Evolutionary conservation across 2,329 filamentous ascomycete species (phyloP).

Genomic region (Neofusicoccum sp.): DNA sequence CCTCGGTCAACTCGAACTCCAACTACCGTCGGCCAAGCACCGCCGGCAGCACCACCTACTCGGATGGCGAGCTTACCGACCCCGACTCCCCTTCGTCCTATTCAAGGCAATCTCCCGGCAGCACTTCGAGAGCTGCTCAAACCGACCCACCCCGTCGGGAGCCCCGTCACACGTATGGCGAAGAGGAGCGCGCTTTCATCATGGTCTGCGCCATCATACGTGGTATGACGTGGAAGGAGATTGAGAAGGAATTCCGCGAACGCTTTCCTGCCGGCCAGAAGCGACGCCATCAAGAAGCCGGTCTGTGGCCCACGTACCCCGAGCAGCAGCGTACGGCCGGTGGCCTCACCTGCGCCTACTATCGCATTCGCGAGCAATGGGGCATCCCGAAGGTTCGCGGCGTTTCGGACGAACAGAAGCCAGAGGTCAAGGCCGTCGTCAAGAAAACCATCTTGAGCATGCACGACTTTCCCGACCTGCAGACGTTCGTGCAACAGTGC

Average conservation of each 20-base stretch:
- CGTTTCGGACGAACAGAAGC: slow-evolving; percentile 19
- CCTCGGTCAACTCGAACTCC: slow-evolving; percentile 5
- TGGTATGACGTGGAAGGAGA: slow-evolving; percentile 22
- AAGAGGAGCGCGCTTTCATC: slow-evolving; percentile 21
- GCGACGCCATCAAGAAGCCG: slow-evolving; percentile 16
- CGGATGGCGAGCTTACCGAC: slow-evolving; percentile 8
- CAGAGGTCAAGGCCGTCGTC: slow-evolving; percentile 18
- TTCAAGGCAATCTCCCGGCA: background rate
- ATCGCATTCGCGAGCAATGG: slow-evolving; percentile 21
- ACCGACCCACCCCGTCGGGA: slow-evolving; percentile 6
- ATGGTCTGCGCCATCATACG: slow-evolving; percentile 20
- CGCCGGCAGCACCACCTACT: slow-evolving; percentile 4
- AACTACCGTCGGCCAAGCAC: slow-evolving; percentile 11
- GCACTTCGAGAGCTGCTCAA: background rate
- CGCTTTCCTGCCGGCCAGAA: slow-evolving; percentile 17
- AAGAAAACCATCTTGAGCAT: slow-evolving; percentile 7
- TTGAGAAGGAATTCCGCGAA: slow-evolving; percentile 18
- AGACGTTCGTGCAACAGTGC: background rate
- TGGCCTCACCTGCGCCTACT: slow-evolving; percentile 20
- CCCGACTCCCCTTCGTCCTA: slow-evolving; percentile 2
- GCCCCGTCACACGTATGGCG: slow-evolving; percentile 18
- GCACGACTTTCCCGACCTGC: slow-evolving; percentile 21
- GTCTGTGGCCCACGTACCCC: slow-evolving; percentile 21
- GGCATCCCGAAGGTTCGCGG: slow-evolving; percentile 21
- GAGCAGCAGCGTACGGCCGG: slow-evolving; percentile 16